Evolutionary conservation across 805 yeast genomes (phyloP).

Genomic region (Jamesozyma jinghongensis): DNA sequence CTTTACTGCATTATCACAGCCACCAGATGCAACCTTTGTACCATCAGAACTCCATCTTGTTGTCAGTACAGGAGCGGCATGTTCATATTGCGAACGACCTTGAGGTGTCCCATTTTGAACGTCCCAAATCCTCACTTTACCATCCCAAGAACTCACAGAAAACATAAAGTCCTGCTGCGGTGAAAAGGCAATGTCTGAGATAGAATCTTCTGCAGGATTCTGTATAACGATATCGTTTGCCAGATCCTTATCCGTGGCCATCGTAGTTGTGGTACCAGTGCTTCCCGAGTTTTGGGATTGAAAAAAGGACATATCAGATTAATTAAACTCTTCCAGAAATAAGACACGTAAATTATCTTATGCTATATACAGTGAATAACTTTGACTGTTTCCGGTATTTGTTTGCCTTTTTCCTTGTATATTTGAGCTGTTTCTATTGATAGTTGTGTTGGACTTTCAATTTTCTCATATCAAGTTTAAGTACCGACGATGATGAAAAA

Average conservation of each 20-base stretch:
- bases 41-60: slow-evolving; percentile 86
- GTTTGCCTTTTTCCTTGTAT: too few relatives aligned
- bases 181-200: slow-evolving; percentile 75
- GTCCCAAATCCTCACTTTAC: slow-evolving; percentile 87
- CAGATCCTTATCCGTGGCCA: slow-evolving; percentile 33
- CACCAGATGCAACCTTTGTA: slow-evolving; percentile 77
- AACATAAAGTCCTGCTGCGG: slow-evolving; percentile 70
- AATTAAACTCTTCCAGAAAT: not conserved
- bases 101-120: slow-evolving; percentile 70
- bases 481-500: too few relatives aligned
- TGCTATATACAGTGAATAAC: too few relatives aligned
- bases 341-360: too few relatives aligned
- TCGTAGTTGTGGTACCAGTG: slow-evolving; percentile 15
- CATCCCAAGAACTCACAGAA: slow-evolving; percentile 89
- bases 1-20: slow-evolving; percentile 82
- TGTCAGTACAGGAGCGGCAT: slow-evolving; percentile 76
- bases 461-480: too few relatives aligned
- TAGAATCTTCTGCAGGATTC: slow-evolving; percentile 87
- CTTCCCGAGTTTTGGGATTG: slow-evolving; percentile 5
- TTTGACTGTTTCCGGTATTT: too few relatives aligned
- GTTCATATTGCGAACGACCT: slow-evolving; percentile 84
- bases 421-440: too few relatives aligned
- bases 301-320: slow-evolving; percentile 16
- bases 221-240: slow-evolving; percentile 61
- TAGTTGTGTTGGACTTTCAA: too few relatives aligned